Conservation (phyloP, 2,329 filamentous ascomycete genomes). For the Hymenoscyphus infarciens region DNA sequence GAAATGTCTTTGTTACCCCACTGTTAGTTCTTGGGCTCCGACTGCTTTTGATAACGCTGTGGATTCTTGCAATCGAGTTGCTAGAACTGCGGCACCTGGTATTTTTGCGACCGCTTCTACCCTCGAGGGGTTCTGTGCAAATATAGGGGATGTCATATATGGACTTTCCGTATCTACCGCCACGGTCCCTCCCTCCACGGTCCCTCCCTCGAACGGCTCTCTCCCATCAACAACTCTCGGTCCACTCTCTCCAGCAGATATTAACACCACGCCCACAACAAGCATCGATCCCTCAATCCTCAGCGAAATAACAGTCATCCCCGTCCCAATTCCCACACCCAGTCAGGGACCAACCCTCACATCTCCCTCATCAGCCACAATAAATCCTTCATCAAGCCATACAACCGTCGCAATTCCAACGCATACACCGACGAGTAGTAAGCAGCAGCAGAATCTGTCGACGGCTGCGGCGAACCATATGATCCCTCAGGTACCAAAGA, state of each 20-base stretch:
- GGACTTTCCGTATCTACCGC: not conserved
- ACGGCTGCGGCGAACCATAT: not conserved
- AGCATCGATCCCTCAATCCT: not conserved
- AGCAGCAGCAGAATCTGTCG: not conserved
- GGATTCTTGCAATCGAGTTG: not conserved
- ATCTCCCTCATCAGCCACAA: not conserved
- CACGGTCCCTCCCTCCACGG: not conserved
- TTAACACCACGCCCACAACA: not conserved
- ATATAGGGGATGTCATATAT: not conserved
- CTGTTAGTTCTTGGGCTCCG: not conserved
- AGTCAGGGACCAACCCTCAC: not conserved
- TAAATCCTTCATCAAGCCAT: not conserved
- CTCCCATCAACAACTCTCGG: not conserved
- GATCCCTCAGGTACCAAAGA: not conserved
- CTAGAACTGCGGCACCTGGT: not conserved
- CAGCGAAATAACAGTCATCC: conserved; percentile 1
- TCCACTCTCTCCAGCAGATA: not conserved
- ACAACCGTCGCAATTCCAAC: not conserved
- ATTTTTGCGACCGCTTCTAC: conserved; percentile 3
- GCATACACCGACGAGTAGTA: not conserved
- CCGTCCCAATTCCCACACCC: not conserved
- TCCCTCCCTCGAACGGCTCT: not conserved
- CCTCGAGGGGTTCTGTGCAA: conserved; percentile 2
- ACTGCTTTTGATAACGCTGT: conserved; percentile 7
- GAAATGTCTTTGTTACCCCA: conserved; percentile 12